phyloP scores from a whole-genome alignment of 371 early-diverging fungal species.

The Actinomortierella ambigua region DNA sequence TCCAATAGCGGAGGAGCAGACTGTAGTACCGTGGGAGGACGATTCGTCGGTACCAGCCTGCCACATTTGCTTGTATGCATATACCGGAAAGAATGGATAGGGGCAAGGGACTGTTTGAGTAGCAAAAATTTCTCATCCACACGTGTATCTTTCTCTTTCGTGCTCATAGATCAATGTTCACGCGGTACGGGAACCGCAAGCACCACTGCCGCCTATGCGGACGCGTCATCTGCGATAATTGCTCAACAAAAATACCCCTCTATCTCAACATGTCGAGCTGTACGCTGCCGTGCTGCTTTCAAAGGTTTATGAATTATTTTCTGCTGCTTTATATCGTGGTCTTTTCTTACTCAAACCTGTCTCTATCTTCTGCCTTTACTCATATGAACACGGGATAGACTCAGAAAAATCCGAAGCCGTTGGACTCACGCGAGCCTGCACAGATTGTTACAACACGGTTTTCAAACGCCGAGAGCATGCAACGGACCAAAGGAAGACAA shows the following conservation, averaged over 20 bases:
- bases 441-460: slow-evolving; percentile 58
- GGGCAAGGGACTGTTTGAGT: too few relatives aligned
- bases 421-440: slow-evolving; percentile 67
- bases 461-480: slow-evolving; percentile 52
- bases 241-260: slow-evolving; percentile 65
- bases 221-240: slow-evolving; percentile 72
- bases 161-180: slow-evolving; percentile 14
- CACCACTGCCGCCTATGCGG: slow-evolving; percentile 88
- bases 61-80: slow-evolving; percentile 61
- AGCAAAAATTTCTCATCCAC: too few relatives aligned
- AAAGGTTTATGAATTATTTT: too few relatives aligned
- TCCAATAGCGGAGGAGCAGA: slow-evolving; percentile 61
- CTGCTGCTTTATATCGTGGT: too few relatives aligned
- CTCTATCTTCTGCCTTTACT: too few relatives aligned
- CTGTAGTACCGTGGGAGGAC: slow-evolving; percentile 71
- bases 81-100: background rate
- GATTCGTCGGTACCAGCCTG: slow-evolving; percentile 58
- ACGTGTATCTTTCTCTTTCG: too few relatives aligned
- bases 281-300: slow-evolving; percentile 20
- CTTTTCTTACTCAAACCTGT: too few relatives aligned
- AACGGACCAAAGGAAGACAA: slow-evolving; percentile 31
- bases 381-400: slow-evolving; percentile 17
- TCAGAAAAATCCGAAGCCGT: slow-evolving; percentile 51
- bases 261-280: slow-evolving; percentile 60
- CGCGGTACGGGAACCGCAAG: slow-evolving; percentile 58